These are phyloP conservation scores for Halophytophthora polymorphica DNA, from an alignment of 352 stramenopile species.

Conservation along the genomic window DNA sequence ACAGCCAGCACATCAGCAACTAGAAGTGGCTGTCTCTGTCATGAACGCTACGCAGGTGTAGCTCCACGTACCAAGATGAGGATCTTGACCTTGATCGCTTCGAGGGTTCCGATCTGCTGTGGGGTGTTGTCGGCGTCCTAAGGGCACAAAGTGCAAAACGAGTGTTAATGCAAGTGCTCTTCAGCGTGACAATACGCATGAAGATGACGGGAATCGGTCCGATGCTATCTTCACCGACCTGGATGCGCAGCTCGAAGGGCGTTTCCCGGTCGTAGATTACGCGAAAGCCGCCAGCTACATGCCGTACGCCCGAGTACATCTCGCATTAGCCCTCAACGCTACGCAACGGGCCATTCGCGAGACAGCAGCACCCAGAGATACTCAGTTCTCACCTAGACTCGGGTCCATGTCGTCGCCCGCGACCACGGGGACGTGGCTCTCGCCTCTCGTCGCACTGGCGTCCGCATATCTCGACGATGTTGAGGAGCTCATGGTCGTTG, in stretches of 20 bases:
- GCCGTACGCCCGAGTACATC: neutral
- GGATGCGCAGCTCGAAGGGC: conserved; percentile 88
- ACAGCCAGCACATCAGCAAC: conserved; percentile 3
- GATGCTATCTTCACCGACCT: conserved; percentile 49
- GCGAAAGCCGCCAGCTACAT: conserved; percentile 73
- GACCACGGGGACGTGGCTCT: conserved; percentile 44
- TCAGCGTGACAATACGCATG: too few species aligned
- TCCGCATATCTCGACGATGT: conserved; percentile 39
- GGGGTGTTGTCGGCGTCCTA: conserved; percentile 81
- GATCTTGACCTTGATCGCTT: conserved; percentile 95
- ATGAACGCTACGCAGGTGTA: neutral
- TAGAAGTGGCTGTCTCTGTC: neutral
- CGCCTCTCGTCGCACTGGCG: conserved; percentile 17
- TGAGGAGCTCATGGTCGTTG: conserved; percentile 37
- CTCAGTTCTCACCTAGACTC: conserved; percentile 49
- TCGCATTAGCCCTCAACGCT: neutral
- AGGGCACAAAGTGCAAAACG: neutral
- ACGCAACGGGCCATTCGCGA: neutral
- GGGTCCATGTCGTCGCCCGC: conserved; percentile 71
- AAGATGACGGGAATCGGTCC: neutral
- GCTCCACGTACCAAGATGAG: conserved; percentile 69
- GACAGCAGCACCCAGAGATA: neutral
- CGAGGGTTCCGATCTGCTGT: conserved; percentile 89
- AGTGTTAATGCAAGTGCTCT: too few species aligned
- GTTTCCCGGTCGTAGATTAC: conserved; percentile 92